These are phyloP conservation scores for Trametes villosa DNA, from an alignment of 768 basidiomycete species.

Conservation along the genomic window DNA sequence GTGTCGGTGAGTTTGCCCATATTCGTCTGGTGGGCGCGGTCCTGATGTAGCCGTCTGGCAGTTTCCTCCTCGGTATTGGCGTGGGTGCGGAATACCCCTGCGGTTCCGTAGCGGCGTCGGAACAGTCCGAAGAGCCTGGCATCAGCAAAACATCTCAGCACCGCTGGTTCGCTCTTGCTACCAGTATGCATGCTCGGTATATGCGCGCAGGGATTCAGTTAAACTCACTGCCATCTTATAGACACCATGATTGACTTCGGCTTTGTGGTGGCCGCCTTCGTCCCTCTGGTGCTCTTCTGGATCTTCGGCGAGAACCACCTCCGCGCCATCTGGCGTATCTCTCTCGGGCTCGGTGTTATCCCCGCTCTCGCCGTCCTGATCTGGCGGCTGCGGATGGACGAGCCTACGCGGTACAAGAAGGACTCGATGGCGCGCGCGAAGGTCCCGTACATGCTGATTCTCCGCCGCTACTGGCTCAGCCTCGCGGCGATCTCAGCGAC, in stretches of 20 bases:
- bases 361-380: slow-evolving; percentile 82
- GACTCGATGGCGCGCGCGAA: slow-evolving; percentile 77
- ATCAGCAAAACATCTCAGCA: slow-evolving; percentile 83
- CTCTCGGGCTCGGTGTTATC: slow-evolving; percentile 81
- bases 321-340: slow-evolving; percentile 84
- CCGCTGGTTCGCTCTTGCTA: slow-evolving; percentile 85
- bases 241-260: slow-evolving; percentile 87
- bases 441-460: slow-evolving; percentile 77
- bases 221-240: slow-evolving; percentile 36
- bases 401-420: slow-evolving; percentile 73
- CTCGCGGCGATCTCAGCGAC: slow-evolving; percentile 74
- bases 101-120: slow-evolving; percentile 86
- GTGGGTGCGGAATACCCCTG: slow-evolving; percentile 91
- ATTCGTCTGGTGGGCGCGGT: not conserved
- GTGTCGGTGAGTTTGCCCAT: slow-evolving; percentile 58
- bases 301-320: slow-evolving; percentile 85
- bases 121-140: slow-evolving; percentile 84
- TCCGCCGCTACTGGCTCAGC: slow-evolving; percentile 81
- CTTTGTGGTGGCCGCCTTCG: slow-evolving; percentile 79
- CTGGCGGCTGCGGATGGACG: slow-evolving; percentile 86
- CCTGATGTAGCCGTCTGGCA: slow-evolving; percentile 30
- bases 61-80: slow-evolving; percentile 88
- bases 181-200: slow-evolving; percentile 57
- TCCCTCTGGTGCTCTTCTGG: slow-evolving; percentile 87
- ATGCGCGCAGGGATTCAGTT: not conserved